Conservation (phyloP, 1,284 basidiomycete species). For the Coniferiporia weirii region DNA sequence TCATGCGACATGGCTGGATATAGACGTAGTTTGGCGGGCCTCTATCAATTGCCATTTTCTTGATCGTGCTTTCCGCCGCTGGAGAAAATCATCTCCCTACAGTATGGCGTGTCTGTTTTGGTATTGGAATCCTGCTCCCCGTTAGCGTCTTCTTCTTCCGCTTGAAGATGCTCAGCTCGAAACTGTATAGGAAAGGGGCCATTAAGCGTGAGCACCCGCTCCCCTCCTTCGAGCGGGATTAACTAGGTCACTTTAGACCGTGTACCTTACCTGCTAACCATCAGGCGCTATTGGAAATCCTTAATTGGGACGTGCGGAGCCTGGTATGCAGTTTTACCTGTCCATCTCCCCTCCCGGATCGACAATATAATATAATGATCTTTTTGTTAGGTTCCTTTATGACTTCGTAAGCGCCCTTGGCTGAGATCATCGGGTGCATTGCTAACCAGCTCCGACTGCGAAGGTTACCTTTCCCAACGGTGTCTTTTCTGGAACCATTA, state of each 20-base stretch:
- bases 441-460: neutral
- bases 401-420: slow-evolving; percentile 48
- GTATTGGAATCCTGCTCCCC: slow-evolving; percentile 64
- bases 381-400: slow-evolving; percentile 56
- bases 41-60: slow-evolving; percentile 63
- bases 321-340: slow-evolving; percentile 38
- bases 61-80: slow-evolving; percentile 66
- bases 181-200: slow-evolving; percentile 59
- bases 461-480: slow-evolving; percentile 70
- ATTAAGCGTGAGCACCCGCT: slow-evolving; percentile 46
- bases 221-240: neutral
- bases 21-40: slow-evolving; percentile 57
- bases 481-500: slow-evolving; percentile 62
- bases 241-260: slow-evolving; percentile 30
- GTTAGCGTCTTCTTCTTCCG: slow-evolving; percentile 70
- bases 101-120: slow-evolving; percentile 76
- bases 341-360: neutral
- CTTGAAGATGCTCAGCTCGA: slow-evolving; percentile 64
- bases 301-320: slow-evolving; percentile 68
- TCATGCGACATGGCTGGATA: neutral
- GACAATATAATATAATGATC: neutral
- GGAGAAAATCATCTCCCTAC: slow-evolving; percentile 61
- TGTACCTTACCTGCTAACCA: slow-evolving; percentile 59
- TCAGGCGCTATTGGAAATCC: slow-evolving; percentile 65
- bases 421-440: neutral